A percentile compares a stretch with the other conserved stretches of the same genome.
These are phyloP conservation scores for Limtongia smithiae DNA, from an alignment of 805 yeast species.

Conservation along the genomic window DNA sequence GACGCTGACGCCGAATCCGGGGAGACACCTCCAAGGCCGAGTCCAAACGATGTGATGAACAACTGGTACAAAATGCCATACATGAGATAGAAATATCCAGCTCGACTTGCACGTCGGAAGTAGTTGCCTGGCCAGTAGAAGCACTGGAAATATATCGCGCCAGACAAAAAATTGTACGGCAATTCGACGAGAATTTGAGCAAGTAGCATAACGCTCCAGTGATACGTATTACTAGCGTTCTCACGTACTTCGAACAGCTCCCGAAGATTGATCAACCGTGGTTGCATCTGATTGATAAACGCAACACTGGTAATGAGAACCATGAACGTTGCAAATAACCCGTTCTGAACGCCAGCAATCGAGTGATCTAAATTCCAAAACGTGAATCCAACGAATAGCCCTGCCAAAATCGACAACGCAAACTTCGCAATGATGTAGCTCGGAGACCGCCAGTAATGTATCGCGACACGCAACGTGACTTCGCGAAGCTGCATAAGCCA, in stretches of 20 bases:
- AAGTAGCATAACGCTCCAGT: constrained; percentile 52
- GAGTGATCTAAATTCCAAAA: constrained; percentile 56
- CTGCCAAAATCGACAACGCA: constrained; percentile 46
- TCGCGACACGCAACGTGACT: constrained; percentile 44
- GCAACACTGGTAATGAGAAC: constrained; percentile 49
- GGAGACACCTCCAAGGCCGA: constrained; percentile 53
- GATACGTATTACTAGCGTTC: constrained; percentile 64
- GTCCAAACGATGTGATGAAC: constrained; percentile 50
- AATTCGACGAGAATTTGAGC: constrained; percentile 56
- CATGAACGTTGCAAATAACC: constrained; percentile 56
- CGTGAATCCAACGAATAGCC: constrained; percentile 63
- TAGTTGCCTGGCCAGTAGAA: constrained; percentile 50
- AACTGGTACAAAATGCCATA: constrained; percentile 50
- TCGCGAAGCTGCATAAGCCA: constrained; percentile 40
- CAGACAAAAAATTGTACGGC: constrained; percentile 52
- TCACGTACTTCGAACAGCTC: constrained; percentile 68
- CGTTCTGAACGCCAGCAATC: constrained; percentile 54
- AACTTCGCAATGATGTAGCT: constrained; percentile 59
- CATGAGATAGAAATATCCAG: constrained; percentile 46
- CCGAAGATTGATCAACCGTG: constrained; percentile 54
- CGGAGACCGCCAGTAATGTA: constrained; percentile 57
- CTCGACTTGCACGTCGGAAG: constrained; percentile 39
- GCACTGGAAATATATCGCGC: constrained; percentile 52
- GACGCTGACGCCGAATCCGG: constrained; percentile 69
- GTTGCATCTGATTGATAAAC: constrained; percentile 58